Evolutionary conservation across 352 stramenopile genomes (phyloP), one percentile per base, ranked within the genome.

Genomic region (Phytophthora sansomeana): DNA sequence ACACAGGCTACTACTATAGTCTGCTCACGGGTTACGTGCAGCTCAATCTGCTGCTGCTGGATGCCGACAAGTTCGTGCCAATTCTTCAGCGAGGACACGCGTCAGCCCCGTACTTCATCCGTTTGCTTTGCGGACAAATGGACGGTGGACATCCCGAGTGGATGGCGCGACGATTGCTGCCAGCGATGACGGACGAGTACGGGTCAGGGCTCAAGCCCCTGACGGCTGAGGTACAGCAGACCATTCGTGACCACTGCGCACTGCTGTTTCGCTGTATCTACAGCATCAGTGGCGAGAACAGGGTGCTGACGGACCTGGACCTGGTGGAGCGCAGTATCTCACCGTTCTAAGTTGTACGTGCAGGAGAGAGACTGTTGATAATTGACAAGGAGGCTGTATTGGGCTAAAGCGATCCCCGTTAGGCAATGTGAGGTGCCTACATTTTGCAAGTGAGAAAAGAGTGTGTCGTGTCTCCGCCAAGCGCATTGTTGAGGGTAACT

Each of bases 41-140:
- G 19, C 54, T 81, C 39, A 81, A 81, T 24, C 41, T 81, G 39
- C 36, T 76, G 28, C 66, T 81, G 29, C 51, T 60, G 43, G 69
- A 78, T 28, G 38, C 57, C 17, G 46, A 72, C 32, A 58, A 51
- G 38, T 73, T 72, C 19, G 42, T 67, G 33, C 44, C 54, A 0
- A 61, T 77, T 43, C n/a, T 78, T 11, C 65, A 73, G 51, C 46
- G 41, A 46, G 52, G 58, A 39, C 2, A 5, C 5, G 41, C 50
- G 16, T 41, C 13, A 8, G 26, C 39, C 17, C 54, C 51, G 46
- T 52, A 69, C 43, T 57, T 49, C 19, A 42, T 73, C 21, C 2
- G 16, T 16, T 17, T 68, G 11, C 46, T 73, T 8, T 73, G 65
- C 30, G 57, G 67, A 41, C 16, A 48, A 42, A 56, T 58, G n/a